These are phyloP conservation scores for Penicillium manginii DNA, from an alignment of 495 filamentous ascomycete species.

Conservation along the genomic window DNA sequence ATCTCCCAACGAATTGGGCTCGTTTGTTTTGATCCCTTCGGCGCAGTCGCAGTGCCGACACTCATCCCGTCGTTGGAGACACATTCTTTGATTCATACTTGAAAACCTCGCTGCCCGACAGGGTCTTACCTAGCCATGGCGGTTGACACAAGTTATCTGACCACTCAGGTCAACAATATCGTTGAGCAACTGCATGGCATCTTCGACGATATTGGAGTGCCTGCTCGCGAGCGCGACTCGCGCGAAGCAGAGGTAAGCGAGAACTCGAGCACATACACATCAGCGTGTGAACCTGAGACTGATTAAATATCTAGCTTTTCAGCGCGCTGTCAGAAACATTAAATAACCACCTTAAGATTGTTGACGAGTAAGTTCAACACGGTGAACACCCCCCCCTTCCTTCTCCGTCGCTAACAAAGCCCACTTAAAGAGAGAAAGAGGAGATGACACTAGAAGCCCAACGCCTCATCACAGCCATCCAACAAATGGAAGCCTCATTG, in stretches of 20 bases:
- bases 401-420: slow-evolving; percentile 9
- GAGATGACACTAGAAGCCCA: slow-evolving; percentile 85
- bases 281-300: slow-evolving; percentile 1
- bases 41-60: slow-evolving; percentile 24
- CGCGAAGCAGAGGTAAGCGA: slow-evolving; percentile 79
- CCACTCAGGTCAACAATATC: slow-evolving; percentile 91
- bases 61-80: slow-evolving; percentile 18
- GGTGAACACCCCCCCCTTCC: slow-evolving; percentile 3
- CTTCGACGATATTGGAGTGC: slow-evolving; percentile 95
- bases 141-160: slow-evolving; percentile 89
- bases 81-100: slow-evolving; percentile 22
- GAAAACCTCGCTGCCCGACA: slow-evolving; percentile 7
- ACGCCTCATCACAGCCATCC: slow-evolving; percentile 78
- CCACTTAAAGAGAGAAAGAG: slow-evolving; percentile 74
- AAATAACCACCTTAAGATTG: slow-evolving; percentile 78
- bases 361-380: slow-evolving; percentile 61
- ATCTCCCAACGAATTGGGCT: slow-evolving; percentile 19
- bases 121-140: slow-evolving; percentile 55
- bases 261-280: not conserved
- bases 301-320: slow-evolving; percentile 65
- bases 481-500: slow-evolving; percentile 90
- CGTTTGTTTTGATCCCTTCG: slow-evolving; percentile 27
- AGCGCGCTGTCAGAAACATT: slow-evolving; percentile 84
- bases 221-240: slow-evolving; percentile 83
- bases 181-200: slow-evolving; percentile 87